Evolutionary conservation across 116 monocot genomes (phyloP).

Genomic region (Iris pallida): DNA sequence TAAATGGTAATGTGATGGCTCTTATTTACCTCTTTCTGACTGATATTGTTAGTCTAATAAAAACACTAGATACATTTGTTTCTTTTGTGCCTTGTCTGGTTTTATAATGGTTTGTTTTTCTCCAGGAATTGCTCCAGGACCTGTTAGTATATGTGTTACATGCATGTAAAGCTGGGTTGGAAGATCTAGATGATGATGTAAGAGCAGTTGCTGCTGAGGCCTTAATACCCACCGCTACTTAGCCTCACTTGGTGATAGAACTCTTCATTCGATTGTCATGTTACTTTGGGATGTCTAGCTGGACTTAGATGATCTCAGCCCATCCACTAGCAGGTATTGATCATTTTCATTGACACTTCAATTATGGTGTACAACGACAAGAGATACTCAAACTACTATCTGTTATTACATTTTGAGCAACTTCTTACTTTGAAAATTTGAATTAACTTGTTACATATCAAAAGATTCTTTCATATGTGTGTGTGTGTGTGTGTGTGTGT

Average conservation of each 20-base stretch:
- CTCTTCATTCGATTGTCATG: conserved; percentile 74
- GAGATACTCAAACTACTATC: too few species aligned
- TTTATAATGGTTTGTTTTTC: background rate
- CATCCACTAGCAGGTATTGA: conserved; percentile 94
- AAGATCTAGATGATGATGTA: conserved; percentile 98
- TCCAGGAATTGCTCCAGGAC: conserved; percentile 89
- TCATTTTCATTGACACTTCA: background rate
- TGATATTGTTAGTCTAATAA: background rate
- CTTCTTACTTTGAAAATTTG: too few species aligned
- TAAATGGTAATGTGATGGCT: background rate
- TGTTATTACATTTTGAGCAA: too few species aligned
- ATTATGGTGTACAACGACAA: background rate
- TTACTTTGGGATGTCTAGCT: conserved; percentile 98
- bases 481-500: too few species aligned
- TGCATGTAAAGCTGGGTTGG: conserved; percentile 90
- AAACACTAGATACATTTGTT: too few species aligned
- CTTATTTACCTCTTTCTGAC: background rate
- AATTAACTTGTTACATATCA: too few species aligned
- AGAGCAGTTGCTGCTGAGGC: conserved; percentile 97
- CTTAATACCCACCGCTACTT: conserved; percentile 74
- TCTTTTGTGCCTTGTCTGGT: background rate
- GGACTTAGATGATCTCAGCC: conserved; percentile 94
- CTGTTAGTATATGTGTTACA: conserved; percentile 65
- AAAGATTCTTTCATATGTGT: too few species aligned
- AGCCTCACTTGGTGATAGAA: conserved; percentile 44